phyloP scores from a whole-genome alignment of 2,329 filamentous ascomycete species.

The Ophiobolus disseminans region DNA sequence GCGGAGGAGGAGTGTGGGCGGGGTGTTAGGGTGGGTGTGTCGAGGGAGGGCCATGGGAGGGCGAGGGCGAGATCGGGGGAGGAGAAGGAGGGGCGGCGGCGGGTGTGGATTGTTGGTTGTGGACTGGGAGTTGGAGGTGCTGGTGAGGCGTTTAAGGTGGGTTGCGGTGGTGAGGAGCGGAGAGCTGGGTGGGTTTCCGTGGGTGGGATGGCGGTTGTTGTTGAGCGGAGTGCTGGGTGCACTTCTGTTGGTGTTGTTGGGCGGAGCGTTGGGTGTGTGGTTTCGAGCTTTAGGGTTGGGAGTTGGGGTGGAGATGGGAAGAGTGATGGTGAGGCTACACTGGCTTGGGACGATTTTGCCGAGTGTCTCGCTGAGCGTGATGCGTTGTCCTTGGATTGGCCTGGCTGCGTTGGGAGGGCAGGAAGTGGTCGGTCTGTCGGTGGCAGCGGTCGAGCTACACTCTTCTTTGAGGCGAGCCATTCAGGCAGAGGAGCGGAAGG shows the following conservation, averaged over 20 bases:
- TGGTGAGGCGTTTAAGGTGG: background rate
- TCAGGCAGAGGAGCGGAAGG: slow-evolving; percentile 9
- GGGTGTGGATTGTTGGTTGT: slow-evolving; percentile 2
- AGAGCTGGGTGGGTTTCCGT: slow-evolving; percentile 29
- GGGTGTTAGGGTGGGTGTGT: slow-evolving; percentile 10
- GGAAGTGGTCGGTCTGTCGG: slow-evolving; percentile 34
- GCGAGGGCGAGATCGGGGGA: slow-evolving; percentile 10
- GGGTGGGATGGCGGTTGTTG: slow-evolving; percentile 4
- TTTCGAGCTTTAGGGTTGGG: slow-evolving; percentile 13
- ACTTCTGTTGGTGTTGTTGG: slow-evolving; percentile 15
- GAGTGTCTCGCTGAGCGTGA: slow-evolving; percentile 17
- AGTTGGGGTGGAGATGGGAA: slow-evolving; percentile 4
- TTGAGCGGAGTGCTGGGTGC: no score
- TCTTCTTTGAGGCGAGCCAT: slow-evolving; percentile 20
- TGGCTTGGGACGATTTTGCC: slow-evolving; percentile 8
- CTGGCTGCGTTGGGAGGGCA: slow-evolving; percentile 26
- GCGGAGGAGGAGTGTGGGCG: slow-evolving; percentile 10
- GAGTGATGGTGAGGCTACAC: slow-evolving; percentile 4
- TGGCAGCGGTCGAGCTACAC: slow-evolving; percentile 17
- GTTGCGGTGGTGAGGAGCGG: slow-evolving; percentile 3
- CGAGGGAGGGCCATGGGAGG: slow-evolving; percentile 21
- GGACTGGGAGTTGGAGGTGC: slow-evolving; percentile 1
- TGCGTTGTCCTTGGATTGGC: slow-evolving; percentile 10
- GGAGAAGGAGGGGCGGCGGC: slow-evolving; percentile 9
- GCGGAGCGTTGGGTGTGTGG: slow-evolving; percentile 22